These are phyloP conservation scores for Xerocomellus chrysenteron DNA, from an alignment of 768 basidiomycete genomes.

Conservation along the genomic window DNA sequence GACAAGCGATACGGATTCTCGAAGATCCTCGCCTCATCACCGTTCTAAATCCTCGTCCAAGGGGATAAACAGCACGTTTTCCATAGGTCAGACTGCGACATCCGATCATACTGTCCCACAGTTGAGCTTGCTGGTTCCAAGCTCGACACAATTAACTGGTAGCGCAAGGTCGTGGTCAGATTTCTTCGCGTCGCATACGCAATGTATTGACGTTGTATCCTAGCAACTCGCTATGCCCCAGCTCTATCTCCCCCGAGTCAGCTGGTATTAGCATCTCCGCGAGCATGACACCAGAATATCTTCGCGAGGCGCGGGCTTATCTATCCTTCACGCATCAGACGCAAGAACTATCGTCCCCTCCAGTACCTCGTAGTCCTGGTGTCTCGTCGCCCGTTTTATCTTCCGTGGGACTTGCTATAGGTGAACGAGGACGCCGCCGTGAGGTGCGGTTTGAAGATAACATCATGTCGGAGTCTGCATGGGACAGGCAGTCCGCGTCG, in stretches of 20 bases:
- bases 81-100: constrained; percentile 2
- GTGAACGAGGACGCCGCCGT: constrained; percentile 30
- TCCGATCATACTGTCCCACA: constrained; percentile 21
- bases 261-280: constrained; percentile 32
- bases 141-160: constrained; percentile 6
- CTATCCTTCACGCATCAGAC: constrained; percentile 28
- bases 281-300: constrained; percentile 33
- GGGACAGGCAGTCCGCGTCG: constrained; percentile 33
- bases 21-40: constrained; percentile 8
- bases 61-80: constrained; percentile 6
- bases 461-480: constrained; percentile 29
- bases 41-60: constrained; percentile 11
- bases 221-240: constrained; percentile 28
- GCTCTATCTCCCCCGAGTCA: constrained; percentile 34
- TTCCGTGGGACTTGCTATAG: constrained; percentile 28
- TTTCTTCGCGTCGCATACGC: not conserved
- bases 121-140: constrained; percentile 30
- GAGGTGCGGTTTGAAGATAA: constrained; percentile 36
- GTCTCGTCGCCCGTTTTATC: constrained; percentile 30
- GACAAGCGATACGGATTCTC: constrained; percentile 24
- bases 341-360: constrained; percentile 12
- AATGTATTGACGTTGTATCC: constrained; percentile 1
- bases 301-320: constrained; percentile 35
- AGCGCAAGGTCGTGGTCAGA: constrained; percentile 14
- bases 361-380: constrained; percentile 19